These are phyloP conservation scores for Calonectria hongkongensis DNA, from an alignment of 2,329 filamentous ascomycete genomes.

Conservation along the genomic window DNA sequence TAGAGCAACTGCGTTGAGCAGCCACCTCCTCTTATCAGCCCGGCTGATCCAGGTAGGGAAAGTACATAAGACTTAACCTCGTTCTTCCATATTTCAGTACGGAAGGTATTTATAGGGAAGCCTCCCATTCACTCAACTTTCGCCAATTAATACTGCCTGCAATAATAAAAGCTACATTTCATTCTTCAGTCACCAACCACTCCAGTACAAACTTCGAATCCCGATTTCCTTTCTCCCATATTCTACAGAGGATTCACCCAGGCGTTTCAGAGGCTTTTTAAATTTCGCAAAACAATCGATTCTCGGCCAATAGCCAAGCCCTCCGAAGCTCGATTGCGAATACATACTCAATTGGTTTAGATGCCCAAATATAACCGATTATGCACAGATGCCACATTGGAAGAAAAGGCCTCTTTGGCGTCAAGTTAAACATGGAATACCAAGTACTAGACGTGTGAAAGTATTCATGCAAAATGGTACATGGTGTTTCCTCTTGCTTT, in stretches of 20 bases:
- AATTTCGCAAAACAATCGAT: not conserved
- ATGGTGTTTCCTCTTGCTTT: not conserved
- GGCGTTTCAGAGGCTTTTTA: not conserved
- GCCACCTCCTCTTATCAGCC: too few relatives aligned
- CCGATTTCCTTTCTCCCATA: not conserved
- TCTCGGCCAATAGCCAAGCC: not conserved
- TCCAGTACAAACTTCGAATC: not conserved
- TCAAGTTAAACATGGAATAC: not conserved
- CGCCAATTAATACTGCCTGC: too few relatives aligned
- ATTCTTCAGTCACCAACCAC: too few relatives aligned
- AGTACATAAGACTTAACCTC: not conserved
- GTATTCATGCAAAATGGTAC: not conserved
- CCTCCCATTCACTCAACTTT: too few relatives aligned
- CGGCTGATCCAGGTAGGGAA: not conserved
- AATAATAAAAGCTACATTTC: too few relatives aligned
- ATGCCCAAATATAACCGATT: not conserved
- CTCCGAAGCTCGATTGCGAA: too few relatives aligned
- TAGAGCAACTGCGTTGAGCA: too few relatives aligned
- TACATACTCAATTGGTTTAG: not conserved
- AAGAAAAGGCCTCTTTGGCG: slow-evolving; percentile 3
- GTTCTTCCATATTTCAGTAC: not conserved
- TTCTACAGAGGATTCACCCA: not conserved
- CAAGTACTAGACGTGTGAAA: not conserved
- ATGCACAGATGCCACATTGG: not conserved
- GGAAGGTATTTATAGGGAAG: fast-evolving